Evolutionary conservation across 1,284 basidiomycete genomes (phyloP).

Genomic region (Pseudozyma sp.): DNA sequence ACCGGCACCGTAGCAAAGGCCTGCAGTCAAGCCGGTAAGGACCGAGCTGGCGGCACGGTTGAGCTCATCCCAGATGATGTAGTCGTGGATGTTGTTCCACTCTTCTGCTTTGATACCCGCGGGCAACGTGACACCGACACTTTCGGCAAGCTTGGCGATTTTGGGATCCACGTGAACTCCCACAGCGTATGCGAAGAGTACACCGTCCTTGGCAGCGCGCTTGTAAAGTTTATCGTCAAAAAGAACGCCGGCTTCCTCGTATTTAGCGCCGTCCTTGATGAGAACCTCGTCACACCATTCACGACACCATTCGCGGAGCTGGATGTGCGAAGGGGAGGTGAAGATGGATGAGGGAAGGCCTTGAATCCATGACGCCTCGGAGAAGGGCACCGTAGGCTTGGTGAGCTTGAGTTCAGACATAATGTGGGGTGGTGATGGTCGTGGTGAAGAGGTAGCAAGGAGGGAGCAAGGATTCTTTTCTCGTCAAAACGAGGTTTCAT

Average conservation of each 20-base stretch:
- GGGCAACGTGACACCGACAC: constrained; percentile 39
- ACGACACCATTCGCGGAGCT: constrained; percentile 51
- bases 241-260: constrained; percentile 43
- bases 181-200: constrained; percentile 56
- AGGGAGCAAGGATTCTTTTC: too few species aligned
- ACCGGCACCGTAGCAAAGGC: constrained; percentile 40
- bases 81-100: constrained; percentile 64
- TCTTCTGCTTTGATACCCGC: constrained; percentile 50
- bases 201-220: constrained; percentile 55
- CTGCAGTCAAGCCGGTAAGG: constrained; percentile 50
- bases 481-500: too few species aligned
- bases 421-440: neutral
- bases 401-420: constrained; percentile 41
- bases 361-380: constrained; percentile 53
- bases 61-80: constrained; percentile 61
- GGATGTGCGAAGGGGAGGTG: constrained; percentile 37
- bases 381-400: constrained; percentile 49
- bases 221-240: constrained; percentile 46
- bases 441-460: neutral
- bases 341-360: constrained; percentile 55
- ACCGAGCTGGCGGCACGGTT: constrained; percentile 43
- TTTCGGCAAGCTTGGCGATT: constrained; percentile 48
- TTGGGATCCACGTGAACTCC: constrained; percentile 44
- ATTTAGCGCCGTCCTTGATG: constrained; percentile 39
- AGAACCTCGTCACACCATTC: constrained; percentile 47